phyloP scores from a whole-genome alignment of 2,329 filamentous ascomycete genomes.

The Fragosphaeria purpurea region DNA sequence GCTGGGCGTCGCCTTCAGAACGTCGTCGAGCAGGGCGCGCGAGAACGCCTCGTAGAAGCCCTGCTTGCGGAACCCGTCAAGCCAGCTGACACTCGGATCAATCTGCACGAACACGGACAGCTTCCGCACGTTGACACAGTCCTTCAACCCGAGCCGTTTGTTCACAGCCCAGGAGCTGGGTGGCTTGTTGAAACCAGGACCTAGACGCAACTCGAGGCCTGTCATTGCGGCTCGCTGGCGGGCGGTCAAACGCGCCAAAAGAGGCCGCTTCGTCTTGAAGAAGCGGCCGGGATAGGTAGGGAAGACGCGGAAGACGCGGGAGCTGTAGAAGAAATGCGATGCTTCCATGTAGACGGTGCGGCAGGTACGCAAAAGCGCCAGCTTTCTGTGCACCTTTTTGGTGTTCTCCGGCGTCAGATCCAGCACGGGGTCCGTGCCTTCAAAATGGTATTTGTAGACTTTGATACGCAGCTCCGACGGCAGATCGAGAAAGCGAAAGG shows the following conservation, averaged over 20 bases:
- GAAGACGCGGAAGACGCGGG: constrained; percentile 54
- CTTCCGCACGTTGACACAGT: constrained; percentile 48
- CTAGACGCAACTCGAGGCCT: constrained; percentile 59
- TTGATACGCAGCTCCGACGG: constrained; percentile 60
- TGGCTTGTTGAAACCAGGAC: constrained; percentile 62
- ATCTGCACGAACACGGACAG: constrained; percentile 61
- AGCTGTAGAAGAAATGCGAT: constrained; percentile 55
- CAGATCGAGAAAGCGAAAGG: constrained; percentile 57
- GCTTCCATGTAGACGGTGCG: constrained; percentile 53
- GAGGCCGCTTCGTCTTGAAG: constrained; percentile 63
- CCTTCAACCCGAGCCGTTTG: constrained; percentile 49
- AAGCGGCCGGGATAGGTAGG: constrained; percentile 53
- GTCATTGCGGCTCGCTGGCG: constrained; percentile 51
- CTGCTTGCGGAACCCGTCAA: constrained; percentile 57
- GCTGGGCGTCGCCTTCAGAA: constrained; percentile 47
- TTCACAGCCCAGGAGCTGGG: constrained; percentile 63
- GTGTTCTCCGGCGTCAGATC: constrained; percentile 60
- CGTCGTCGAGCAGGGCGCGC: constrained; percentile 41
- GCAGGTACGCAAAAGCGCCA: constrained; percentile 52
- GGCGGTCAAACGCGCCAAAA: constrained; percentile 55
- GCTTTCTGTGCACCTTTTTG: constrained; percentile 47
- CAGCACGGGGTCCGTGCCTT: constrained; percentile 41
- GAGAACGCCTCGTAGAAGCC: constrained; percentile 64
- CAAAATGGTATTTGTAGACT: constrained; percentile 57
- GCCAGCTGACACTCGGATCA: constrained; percentile 58